phyloP scores from a whole-genome alignment of 129 eudicot species.

The Deinandra increscens region DNA sequence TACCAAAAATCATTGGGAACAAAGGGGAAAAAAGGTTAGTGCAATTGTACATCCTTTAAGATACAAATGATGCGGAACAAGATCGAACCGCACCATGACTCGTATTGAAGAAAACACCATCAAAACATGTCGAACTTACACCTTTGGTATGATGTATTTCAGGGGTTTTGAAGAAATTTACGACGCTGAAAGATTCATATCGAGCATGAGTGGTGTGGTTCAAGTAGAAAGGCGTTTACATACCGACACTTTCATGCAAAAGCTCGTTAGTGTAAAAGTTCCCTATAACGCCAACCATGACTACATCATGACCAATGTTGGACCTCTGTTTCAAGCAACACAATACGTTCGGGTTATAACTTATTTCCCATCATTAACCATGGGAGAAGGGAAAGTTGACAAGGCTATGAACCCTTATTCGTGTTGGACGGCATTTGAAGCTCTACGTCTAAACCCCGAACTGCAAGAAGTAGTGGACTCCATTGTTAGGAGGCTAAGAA shows the following conservation, averaged over 20 bases:
- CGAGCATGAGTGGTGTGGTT: constrained; percentile 54
- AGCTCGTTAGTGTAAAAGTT: constrained; percentile 45
- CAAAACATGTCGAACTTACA: constrained; percentile 4
- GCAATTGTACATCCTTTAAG: neutral
- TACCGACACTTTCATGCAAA: constrained; percentile 18
- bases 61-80: too few species aligned
- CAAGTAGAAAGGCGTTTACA: constrained; percentile 49
- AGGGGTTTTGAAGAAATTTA: constrained; percentile 65
- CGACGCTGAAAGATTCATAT: constrained; percentile 46
- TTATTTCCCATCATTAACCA: constrained; percentile 37
- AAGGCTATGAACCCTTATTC: constrained; percentile 37
- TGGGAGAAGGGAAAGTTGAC: constrained; percentile 22
- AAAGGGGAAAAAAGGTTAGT: constrained; percentile 58
- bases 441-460: constrained; percentile 46
- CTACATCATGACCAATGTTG: constrained; percentile 43
- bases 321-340: constrained; percentile 44
- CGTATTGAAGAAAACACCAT: neutral
- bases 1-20: constrained; percentile 62
- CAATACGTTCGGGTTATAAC: constrained; percentile 45
- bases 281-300: constrained; percentile 51
- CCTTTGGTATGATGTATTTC: constrained; percentile 22
- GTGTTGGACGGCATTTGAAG: constrained; percentile 56
- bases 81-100: neutral
- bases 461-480: constrained; percentile 46
- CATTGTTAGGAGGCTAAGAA: constrained; percentile 38